phyloP scores from a whole-genome alignment of 2,329 filamentous ascomycete species.

The Cyphellophora europaea region DNA sequence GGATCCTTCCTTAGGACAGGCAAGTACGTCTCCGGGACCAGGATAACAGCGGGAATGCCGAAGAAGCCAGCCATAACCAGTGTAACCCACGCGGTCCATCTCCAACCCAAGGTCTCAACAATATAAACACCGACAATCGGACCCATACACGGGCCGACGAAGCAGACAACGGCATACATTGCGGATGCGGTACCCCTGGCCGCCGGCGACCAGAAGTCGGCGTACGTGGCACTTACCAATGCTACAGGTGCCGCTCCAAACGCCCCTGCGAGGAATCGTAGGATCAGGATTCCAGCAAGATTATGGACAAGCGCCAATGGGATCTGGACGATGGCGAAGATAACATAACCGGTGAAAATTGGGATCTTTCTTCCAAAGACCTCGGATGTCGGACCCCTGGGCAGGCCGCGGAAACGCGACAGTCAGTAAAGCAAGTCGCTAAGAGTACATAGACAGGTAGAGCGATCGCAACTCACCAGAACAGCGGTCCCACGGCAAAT shows the following conservation, averaged over 20 bases:
- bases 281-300: conserved; percentile 56
- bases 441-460: too few species aligned
- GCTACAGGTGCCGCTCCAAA: conserved; percentile 51
- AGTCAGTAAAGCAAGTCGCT: too few species aligned
- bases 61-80: conserved; percentile 56
- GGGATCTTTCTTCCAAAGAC: conserved; percentile 30
- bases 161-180: conserved; percentile 42
- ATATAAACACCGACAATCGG: conserved; percentile 52
- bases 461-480: too few species aligned
- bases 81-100: conserved; percentile 48
- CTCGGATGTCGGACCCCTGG: conserved; percentile 24
- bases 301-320: conserved; percentile 55
- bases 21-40: conserved; percentile 49
- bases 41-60: conserved; percentile 48
- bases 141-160: conserved; percentile 35
- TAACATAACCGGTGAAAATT: conserved; percentile 52
- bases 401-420: too few species aligned
- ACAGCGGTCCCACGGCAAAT: conserved; percentile 51
- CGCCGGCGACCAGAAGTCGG: conserved; percentile 53
- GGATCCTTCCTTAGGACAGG: conserved; percentile 43
- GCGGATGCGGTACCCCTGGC: conserved; percentile 58
- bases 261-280: conserved; percentile 47
- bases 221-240: conserved; percentile 59
- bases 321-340: conserved; percentile 56
- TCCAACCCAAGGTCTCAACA: conserved; percentile 54